Base-by-base conservation (phyloP, 805 yeast species). In the Pichia cabralensis region DNA sequence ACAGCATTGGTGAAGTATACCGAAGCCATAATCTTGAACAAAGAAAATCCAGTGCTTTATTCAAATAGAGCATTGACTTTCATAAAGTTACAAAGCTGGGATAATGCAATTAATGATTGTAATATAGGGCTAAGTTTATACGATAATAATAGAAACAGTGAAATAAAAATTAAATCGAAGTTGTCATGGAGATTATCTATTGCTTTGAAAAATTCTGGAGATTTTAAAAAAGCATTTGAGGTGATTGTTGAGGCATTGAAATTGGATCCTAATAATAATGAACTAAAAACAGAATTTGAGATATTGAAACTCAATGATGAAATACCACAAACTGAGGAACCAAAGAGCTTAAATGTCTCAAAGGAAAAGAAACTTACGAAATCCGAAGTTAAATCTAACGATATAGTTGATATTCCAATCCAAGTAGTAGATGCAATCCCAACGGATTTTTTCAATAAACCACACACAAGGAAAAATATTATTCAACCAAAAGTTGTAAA, bases 61-160 rank as follows among this genome's bases (percentile, higher is more conserved):
- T 69, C 88, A n/a, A 81, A 81, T 48, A 56, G 80, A 28, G 80
- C 92, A 0, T 74, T 75, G 61, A 64, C 83, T n/a, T 64, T 69
- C 41, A 49, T 79, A 26, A 74, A 75, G 37, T 49, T 74, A 4
- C 46, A 58, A 6, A 65, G 67, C 22, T 75, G 68, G 64, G 45
- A 52, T 3, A 55, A 67, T 13, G 82, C 78, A 3, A 46, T 69
- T 3, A 49, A 53, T 14, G 75, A 70, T 38, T 69, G 81, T 40
- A 52, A 65, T 9, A 46, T 47, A 12, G 88, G 83, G 0, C 52
- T 79, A 12, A 30, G 38, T 1, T 28, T 55, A 3, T 13, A 36
- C 14, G 11, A 12, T 6, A 7, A 3, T 7, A 10, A 17, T 6
- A 18, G 16, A 3, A 14, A 25, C 4, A 1, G 33, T 3, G 59